Conservation (phyloP, 2,329 filamentous ascomycete species). For the Alternaria longipes region DNA sequence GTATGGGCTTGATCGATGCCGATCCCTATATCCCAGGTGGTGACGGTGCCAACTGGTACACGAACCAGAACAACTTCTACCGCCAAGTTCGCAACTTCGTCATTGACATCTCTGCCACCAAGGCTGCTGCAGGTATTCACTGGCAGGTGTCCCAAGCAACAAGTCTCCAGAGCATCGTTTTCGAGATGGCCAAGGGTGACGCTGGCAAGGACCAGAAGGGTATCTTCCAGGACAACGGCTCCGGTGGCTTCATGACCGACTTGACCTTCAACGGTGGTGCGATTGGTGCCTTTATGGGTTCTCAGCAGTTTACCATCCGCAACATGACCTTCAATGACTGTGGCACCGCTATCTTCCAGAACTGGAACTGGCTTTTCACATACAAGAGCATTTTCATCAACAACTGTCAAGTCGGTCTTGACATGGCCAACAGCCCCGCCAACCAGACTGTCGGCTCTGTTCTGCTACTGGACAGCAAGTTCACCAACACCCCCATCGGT, state of each 20-base stretch:
- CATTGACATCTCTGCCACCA: conserved; percentile 57
- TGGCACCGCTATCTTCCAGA: conserved; percentile 62
- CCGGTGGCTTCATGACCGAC: conserved; percentile 68
- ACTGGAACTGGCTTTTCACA: conserved; percentile 65
- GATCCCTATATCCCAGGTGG: conserved; percentile 80
- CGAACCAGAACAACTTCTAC: conserved; percentile 66
- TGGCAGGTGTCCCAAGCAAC: conserved; percentile 75
- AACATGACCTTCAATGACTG: conserved; percentile 62
- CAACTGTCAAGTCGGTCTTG: conserved; percentile 58
- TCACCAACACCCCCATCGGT: conserved; percentile 78
- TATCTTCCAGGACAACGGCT: conserved; percentile 68
- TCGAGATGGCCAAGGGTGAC: conserved; percentile 62
- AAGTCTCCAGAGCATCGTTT: conserved; percentile 69
- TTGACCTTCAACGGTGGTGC: conserved; percentile 68
- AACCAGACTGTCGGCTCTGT: conserved; percentile 86
- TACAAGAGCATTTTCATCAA: conserved; percentile 58
- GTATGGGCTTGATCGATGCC: conserved; percentile 88
- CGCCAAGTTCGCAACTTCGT: conserved; percentile 64
- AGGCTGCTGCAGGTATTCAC: conserved; percentile 64
- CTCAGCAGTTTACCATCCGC: conserved; percentile 68
- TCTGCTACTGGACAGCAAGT: conserved; percentile 80
- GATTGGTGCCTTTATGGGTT: conserved; percentile 68
- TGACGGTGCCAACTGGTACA: conserved; percentile 60
- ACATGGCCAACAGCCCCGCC: conserved; percentile 63
- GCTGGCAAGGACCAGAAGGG: conserved; percentile 63